A percentile compares a stretch with the other conserved stretches of the same genome.
These are phyloP conservation scores for Termitomyces sp. DNA, from an alignment of 768 basidiomycete species.

Conservation along the genomic window DNA sequence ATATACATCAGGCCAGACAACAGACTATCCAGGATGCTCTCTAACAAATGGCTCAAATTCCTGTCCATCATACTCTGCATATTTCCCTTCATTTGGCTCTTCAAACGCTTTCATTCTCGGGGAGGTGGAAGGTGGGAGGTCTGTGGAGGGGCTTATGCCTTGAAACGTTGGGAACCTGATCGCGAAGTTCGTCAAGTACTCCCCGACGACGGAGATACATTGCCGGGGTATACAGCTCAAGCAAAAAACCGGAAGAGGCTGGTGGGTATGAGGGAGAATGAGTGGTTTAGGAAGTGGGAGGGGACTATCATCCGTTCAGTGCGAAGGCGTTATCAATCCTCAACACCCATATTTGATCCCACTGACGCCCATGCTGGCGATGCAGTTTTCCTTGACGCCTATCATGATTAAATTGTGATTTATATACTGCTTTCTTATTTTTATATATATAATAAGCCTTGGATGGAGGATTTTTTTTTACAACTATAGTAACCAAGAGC, in stretches of 20 bases:
- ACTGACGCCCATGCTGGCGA: conserved; percentile 6
- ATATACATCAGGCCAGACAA: conserved; percentile 71
- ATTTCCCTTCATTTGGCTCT: conserved; percentile 82
- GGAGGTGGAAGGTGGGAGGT: conserved; percentile 80
- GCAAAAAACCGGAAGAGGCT: conserved; percentile 25
- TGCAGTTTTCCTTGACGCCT: conserved; percentile 29
- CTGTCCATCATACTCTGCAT: conserved; percentile 67
- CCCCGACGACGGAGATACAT: not conserved
- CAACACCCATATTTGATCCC: conserved; percentile 28
- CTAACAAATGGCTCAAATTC: conserved; percentile 69
- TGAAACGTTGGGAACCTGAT: conserved; percentile 48
- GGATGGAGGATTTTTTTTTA: not conserved
- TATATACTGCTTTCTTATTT: not conserved
- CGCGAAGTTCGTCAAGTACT: conserved; percentile 1
- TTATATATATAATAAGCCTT: not conserved
- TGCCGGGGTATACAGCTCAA: conserved; percentile 15
- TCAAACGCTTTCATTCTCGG: conserved; percentile 59
- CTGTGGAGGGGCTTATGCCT: conserved; percentile 73
- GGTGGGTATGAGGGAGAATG: conserved; percentile 65
- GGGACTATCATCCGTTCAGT: conserved; percentile 63
- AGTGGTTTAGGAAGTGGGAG: conserved; percentile 83
- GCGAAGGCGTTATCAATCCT: conserved; percentile 39
- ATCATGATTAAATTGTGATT: conserved; percentile 15
- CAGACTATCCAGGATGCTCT: conserved; percentile 61
- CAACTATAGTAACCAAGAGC: conserved; percentile 9